These are phyloP conservation scores for Anaeramoeba flamelloides DNA, from an alignment of 78 protist species.

Conservation along the genomic window DNA sequence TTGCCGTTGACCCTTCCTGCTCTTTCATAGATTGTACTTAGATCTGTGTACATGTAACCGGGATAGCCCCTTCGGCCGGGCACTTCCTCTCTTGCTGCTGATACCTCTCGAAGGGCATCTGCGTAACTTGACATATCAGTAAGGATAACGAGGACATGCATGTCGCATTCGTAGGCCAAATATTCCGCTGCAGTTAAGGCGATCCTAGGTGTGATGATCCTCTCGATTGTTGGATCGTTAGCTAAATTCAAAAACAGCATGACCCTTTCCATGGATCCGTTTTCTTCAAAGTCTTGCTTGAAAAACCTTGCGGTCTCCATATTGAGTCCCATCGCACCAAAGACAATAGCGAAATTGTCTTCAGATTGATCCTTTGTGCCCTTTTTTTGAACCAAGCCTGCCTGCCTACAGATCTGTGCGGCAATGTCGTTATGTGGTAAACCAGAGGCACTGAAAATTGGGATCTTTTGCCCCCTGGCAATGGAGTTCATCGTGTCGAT, in stretches of 20 bases:
- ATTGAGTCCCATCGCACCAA: constrained; percentile 99
- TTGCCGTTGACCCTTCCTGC: constrained; percentile 97
- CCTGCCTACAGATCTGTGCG: no score
- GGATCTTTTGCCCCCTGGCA: constrained; percentile 99
- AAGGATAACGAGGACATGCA: constrained; percentile 94
- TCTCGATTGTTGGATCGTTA: constrained; percentile 99
- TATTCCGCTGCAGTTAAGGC: constrained; percentile 96
- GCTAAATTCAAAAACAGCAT: constrained; percentile 95
- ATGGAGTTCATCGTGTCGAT: constrained; percentile 96
- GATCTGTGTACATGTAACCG: constrained; percentile 99
- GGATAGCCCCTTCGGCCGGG: constrained; percentile 99
- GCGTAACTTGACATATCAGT: constrained; percentile 99
- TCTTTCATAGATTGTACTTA: constrained; percentile 96
- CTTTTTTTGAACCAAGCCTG: constrained; percentile 79
- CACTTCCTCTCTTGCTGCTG: constrained; percentile 69
- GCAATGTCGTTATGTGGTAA: constrained; percentile 93
- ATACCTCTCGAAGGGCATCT: constrained; percentile 96
- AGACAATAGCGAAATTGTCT: constrained; percentile 94
- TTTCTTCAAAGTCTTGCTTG: constrained; percentile 89
- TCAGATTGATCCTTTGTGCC: constrained; percentile 57
- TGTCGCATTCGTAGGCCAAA: constrained; percentile 91
- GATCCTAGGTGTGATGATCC: constrained; percentile 97
- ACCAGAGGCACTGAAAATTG: constrained; percentile 98
- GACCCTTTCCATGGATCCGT: constrained; percentile 82
- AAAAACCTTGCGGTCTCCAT: constrained; percentile 98